These are phyloP conservation scores for Sporothrix globosa DNA, from an alignment of 2,329 filamentous ascomycete genomes.

Conservation along the genomic window DNA sequence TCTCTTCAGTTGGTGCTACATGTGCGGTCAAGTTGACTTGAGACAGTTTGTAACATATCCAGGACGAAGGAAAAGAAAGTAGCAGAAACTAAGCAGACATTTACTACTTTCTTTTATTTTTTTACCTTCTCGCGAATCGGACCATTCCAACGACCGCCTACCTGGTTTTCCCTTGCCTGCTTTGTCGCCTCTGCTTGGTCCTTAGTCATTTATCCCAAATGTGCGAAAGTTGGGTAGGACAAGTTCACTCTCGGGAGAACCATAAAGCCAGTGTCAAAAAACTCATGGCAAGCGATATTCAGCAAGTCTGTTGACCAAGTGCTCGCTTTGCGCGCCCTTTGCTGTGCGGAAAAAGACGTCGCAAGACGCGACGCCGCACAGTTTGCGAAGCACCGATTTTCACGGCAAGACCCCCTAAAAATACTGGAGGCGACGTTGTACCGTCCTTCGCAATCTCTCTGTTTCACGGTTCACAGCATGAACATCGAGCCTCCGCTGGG, in stretches of 20 bases:
- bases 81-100: background rate
- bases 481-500: background rate
- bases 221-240: background rate
- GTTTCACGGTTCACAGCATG: background rate
- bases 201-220: background rate
- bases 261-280: no score
- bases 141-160: background rate
- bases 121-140: background rate
- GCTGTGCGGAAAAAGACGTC: background rate
- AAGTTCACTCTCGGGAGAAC: no score
- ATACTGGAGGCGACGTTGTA: background rate
- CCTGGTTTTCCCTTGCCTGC: background rate
- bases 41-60: background rate
- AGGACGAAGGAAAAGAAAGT: background rate
- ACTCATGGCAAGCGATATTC: background rate
- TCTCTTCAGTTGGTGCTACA: background rate
- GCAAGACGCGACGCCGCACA: constrained; percentile 32
- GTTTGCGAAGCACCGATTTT: background rate
- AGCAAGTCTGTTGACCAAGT: background rate
- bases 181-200: no score
- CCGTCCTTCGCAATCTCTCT: background rate
- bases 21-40: background rate
- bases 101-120: background rate
- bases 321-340: no score
- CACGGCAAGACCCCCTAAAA: background rate